These are phyloP conservation scores for Aspergillus indologenus DNA, from an alignment of 495 filamentous ascomycete genomes.

Conservation along the genomic window DNA sequence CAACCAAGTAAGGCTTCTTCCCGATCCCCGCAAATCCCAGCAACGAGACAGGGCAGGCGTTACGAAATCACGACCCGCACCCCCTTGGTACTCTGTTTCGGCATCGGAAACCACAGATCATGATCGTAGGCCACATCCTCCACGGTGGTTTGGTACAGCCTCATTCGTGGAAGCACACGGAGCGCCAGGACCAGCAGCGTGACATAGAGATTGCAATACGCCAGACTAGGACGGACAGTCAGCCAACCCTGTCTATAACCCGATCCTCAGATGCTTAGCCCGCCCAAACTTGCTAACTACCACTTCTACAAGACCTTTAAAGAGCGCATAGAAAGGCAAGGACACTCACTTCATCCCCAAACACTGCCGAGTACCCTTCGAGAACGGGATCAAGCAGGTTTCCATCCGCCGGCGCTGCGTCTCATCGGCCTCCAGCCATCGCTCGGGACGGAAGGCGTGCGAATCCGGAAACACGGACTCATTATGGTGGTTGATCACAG, in stretches of 20 bases:
- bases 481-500: slow-evolving; percentile 28
- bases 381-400: slow-evolving; percentile 29
- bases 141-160: neutral
- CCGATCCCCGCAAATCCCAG: no score
- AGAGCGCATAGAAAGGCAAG: neutral
- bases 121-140: slow-evolving; percentile 2
- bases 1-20: no score
- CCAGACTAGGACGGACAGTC: neutral
- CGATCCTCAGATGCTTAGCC: no score
- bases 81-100: slow-evolving; percentile 53
- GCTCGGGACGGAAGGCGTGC: slow-evolving; percentile 44
- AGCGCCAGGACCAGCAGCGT: neutral
- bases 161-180: neutral
- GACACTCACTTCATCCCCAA: slow-evolving; percentile 39
- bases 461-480: slow-evolving; percentile 35
- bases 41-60: no score
- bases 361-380: slow-evolving; percentile 37
- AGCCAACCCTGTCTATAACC: no score
- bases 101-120: neutral
- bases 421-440: slow-evolving; percentile 33
- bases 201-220: slow-evolving; percentile 2
- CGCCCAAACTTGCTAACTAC: no score
- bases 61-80: slow-evolving; percentile 44
- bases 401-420: slow-evolving; percentile 27
- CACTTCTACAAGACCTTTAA: no score